Conservation (phyloP, 2,329 filamentous ascomycete species). For the Penicillium sp. region DNA sequence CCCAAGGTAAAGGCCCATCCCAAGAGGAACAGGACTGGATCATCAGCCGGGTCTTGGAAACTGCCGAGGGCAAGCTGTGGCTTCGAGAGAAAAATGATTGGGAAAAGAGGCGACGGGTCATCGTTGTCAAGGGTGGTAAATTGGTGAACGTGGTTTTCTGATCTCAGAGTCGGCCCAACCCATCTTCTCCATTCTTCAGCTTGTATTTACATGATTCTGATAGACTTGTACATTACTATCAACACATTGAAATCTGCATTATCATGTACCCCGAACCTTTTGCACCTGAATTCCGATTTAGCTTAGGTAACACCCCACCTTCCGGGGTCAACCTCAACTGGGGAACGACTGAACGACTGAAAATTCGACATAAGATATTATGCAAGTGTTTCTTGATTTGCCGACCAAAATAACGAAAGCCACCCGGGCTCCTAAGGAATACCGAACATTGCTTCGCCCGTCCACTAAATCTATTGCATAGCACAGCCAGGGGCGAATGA, state of each 20-base stretch:
- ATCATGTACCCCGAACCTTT: too few species aligned
- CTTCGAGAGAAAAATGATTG: conserved; percentile 52
- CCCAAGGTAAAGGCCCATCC: conserved; percentile 16
- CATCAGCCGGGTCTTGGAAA: conserved; percentile 59
- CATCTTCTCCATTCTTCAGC: conserved; percentile 6
- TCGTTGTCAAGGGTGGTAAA: conserved; percentile 66
- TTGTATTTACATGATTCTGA: not conserved
- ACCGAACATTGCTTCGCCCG: too few species aligned
- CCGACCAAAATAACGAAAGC: too few species aligned
- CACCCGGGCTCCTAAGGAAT: too few species aligned
- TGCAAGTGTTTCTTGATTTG: too few species aligned
- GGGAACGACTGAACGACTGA: too few species aligned
- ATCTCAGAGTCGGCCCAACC: conserved; percentile 2
- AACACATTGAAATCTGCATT: not conserved
- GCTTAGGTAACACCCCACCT: too few species aligned
- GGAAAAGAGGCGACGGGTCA: conserved; percentile 59
- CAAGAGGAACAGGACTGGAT: conserved; percentile 59
- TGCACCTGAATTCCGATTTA: too few species aligned
- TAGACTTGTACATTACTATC: conserved; percentile 6
- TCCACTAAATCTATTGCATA: too few species aligned
- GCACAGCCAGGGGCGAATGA: too few species aligned
- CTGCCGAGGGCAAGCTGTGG: conserved; percentile 59
- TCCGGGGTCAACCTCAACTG: too few species aligned
- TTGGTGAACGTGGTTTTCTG: conserved; percentile 71
- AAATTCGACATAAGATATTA: too few species aligned